Evolutionary conservation across 2,329 filamentous ascomycete genomes (phyloP).

Genomic region (Moelleriella libera): DNA sequence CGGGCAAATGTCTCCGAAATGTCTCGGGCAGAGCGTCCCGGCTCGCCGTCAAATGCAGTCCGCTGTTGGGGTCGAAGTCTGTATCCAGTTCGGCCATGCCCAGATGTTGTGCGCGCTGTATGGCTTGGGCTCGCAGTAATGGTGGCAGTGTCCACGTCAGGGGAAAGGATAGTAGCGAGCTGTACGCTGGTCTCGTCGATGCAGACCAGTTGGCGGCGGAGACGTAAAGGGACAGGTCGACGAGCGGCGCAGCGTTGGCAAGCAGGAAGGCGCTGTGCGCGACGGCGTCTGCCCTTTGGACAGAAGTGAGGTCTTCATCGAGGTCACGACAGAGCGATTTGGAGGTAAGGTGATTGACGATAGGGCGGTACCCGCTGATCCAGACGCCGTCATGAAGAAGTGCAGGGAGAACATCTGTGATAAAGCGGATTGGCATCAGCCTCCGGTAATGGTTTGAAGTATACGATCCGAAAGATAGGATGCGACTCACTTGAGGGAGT

Average conservation of each 20-base stretch:
- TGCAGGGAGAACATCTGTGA: slow-evolving; percentile 38
- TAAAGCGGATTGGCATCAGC: neutral
- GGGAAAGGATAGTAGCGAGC: slow-evolving; percentile 67
- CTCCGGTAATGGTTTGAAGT: no score
- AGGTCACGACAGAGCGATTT: slow-evolving; percentile 19
- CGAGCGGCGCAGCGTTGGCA: slow-evolving; percentile 58
- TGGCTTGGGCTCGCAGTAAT: slow-evolving; percentile 54
- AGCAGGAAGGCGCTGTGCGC: slow-evolving; percentile 57
- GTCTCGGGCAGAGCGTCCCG: slow-evolving; percentile 23
- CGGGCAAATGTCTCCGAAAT: slow-evolving; percentile 23
- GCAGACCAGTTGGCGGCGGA: slow-evolving; percentile 77
- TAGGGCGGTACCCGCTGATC: slow-evolving; percentile 45
- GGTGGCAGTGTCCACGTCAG: slow-evolving; percentile 78
- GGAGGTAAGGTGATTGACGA: slow-evolving; percentile 40
- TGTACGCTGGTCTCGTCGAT: slow-evolving; percentile 68
- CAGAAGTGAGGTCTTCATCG: slow-evolving; percentile 23
- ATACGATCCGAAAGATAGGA: slow-evolving; percentile 4
- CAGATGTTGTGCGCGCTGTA: slow-evolving; percentile 54
- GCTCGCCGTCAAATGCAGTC: slow-evolving; percentile 20
- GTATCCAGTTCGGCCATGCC: slow-evolving; percentile 56
- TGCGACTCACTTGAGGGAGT: slow-evolving; percentile 50
- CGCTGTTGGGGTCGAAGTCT: slow-evolving; percentile 29
- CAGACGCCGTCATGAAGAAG: slow-evolving; percentile 36
- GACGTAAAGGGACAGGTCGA: slow-evolving; percentile 82
- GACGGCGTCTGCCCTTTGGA: slow-evolving; percentile 29